Evolutionary conservation across 805 yeast genomes (phyloP).

Genomic region (Myxozyma melibiosi): DNA sequence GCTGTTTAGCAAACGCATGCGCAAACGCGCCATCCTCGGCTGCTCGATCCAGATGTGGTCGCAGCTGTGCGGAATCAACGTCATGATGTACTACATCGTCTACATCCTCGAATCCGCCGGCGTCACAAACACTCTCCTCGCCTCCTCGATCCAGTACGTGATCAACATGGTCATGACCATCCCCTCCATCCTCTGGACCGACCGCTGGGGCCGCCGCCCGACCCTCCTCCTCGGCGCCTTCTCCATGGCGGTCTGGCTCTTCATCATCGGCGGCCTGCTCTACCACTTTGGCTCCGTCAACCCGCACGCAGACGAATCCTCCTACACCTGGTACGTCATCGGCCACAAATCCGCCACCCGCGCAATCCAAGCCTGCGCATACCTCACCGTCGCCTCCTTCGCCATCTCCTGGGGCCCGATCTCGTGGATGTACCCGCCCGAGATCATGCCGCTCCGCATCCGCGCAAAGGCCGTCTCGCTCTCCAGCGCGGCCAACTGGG

Average conservation of each 20-base stretch:
- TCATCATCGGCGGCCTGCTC: constrained; percentile 67
- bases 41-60: constrained; percentile 38
- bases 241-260: constrained; percentile 62
- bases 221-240: constrained; percentile 62
- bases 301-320: constrained; percentile 52
- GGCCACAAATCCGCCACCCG: constrained; percentile 57
- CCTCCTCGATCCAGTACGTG: constrained; percentile 50
- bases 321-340: constrained; percentile 44
- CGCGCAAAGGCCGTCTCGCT: constrained; percentile 65
- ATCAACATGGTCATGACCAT: constrained; percentile 55
- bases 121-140: constrained; percentile 50
- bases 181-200: constrained; percentile 58
- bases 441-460: constrained; percentile 59
- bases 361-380: constrained; percentile 53
- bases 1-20: constrained; percentile 17
- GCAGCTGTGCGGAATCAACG: constrained; percentile 49
- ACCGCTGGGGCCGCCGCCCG: constrained; percentile 67
- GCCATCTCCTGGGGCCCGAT: constrained; percentile 59
- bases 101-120: constrained; percentile 52
- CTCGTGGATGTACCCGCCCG: constrained; percentile 69
- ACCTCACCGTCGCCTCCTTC: constrained; percentile 61
- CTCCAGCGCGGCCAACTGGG: constrained; percentile 69
- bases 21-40: constrained; percentile 45
- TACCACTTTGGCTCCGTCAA: constrained; percentile 45
- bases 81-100: constrained; percentile 52